Evolutionary conservation across 805 yeast genomes (phyloP).

Genomic region (Phaffomyces opuntiae): DNA sequence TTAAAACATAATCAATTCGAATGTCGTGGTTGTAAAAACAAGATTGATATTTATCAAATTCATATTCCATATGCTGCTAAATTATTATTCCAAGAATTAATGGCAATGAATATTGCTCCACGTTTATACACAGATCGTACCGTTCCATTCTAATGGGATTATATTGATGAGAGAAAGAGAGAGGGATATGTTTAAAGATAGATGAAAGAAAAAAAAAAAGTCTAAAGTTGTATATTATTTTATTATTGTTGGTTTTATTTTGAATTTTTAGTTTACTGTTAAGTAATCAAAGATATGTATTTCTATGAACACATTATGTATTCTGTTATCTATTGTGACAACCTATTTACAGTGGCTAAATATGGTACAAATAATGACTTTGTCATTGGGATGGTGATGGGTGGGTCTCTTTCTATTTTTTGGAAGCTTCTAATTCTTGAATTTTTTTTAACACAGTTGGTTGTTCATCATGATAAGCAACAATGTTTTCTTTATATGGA

Average conservation of each 20-base stretch:
- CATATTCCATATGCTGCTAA: constrained; percentile 99
- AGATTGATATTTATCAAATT: constrained; percentile 95
- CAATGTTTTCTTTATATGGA: constrained; percentile 76
- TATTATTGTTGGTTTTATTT: neutral
- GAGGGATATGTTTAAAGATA: neutral
- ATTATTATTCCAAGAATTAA: constrained; percentile 93
- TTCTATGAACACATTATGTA: neutral
- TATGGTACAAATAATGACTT: neutral
- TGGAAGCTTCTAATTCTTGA: constrained; percentile 15
- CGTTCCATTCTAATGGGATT: constrained; percentile 34
- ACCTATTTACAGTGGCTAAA: neutral
- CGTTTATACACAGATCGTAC: constrained; percentile 93
- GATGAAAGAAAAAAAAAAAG: neutral
- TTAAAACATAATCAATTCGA: constrained; percentile 96
- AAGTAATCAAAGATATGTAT: constrained; percentile 1
- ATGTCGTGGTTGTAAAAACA: constrained; percentile 97
- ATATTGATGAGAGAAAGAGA: too few species aligned
- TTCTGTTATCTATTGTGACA: neutral
- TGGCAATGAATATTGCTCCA: constrained; percentile 99
- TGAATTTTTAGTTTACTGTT: neutral
- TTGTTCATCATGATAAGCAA: constrained; percentile 80
- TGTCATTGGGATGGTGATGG: neutral
- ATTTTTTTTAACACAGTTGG: constrained; percentile 40
- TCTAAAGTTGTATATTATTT: neutral
- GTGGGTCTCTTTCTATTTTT: neutral